phyloP scores from a whole-genome alignment of 2,329 filamentous ascomycete species.

The Coleophoma eucalyptorum region DNA sequence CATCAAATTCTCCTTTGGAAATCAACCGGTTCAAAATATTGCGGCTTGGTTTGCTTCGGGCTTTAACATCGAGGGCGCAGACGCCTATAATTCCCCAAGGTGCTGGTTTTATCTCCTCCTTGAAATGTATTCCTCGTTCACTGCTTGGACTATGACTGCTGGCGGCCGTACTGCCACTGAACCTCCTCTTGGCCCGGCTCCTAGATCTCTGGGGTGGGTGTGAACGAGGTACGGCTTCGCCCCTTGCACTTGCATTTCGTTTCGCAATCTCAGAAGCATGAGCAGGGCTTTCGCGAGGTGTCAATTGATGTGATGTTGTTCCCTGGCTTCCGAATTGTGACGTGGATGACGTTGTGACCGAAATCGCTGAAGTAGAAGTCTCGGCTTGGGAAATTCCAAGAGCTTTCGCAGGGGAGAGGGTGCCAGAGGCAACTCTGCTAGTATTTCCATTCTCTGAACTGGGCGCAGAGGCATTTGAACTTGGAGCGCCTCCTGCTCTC shows the following conservation, averaged over 20 bases:
- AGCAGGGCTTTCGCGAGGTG: conserved; percentile 25
- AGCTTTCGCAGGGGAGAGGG: conserved; percentile 13
- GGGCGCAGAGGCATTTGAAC: conserved; percentile 48
- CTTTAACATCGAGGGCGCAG: conserved; percentile 93
- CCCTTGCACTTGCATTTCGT: conserved; percentile 23
- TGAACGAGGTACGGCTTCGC: conserved; percentile 25
- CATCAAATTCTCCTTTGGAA: conserved; percentile 88
- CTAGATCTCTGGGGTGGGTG: conserved; percentile 54
- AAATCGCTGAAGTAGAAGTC: conserved; percentile 46
- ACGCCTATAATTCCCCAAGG: conserved; percentile 76
- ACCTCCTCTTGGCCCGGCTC: conserved; percentile 67
- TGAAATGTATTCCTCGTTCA: conserved; percentile 50
- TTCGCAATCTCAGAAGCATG: conserved; percentile 26
- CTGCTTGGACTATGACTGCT: conserved; percentile 79
- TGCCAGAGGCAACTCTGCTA: conserved; percentile 15
- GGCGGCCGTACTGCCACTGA: conserved; percentile 77
- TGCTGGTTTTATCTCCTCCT: conserved; percentile 60
- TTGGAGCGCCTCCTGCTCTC: conserved; percentile 38
- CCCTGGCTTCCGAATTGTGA: conserved; percentile 37
- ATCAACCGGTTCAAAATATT: conserved; percentile 94
- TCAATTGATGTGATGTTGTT: conserved; percentile 40
- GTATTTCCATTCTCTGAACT: conserved; percentile 43
- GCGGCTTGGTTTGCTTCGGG: conserved; percentile 91
- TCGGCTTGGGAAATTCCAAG: conserved; percentile 38
- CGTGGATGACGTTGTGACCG: conserved; percentile 48